phyloP scores from a whole-genome alignment of 192 early-diverging fungal species.

The Podila epigama region DNA sequence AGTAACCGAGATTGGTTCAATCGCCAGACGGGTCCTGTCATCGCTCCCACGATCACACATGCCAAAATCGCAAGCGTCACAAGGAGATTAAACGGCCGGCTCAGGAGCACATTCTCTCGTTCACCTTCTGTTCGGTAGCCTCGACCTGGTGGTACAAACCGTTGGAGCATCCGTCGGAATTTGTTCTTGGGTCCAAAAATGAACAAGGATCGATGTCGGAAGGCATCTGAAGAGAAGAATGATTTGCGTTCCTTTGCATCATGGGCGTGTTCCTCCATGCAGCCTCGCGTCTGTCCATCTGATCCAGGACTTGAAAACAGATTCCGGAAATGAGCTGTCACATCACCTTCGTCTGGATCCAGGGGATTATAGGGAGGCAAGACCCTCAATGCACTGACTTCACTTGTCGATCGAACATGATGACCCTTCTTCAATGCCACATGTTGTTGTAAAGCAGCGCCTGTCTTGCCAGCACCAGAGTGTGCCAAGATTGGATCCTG shows the following conservation, averaged over 20 bases:
- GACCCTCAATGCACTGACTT: not conserved
- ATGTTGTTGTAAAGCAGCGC: not conserved
- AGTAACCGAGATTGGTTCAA: slow-evolving; percentile 37
- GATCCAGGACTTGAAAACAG: slow-evolving; percentile 1
- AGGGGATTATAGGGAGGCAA: slow-evolving; percentile 4
- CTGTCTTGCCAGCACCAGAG: not conserved
- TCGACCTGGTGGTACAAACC: slow-evolving; percentile 57
- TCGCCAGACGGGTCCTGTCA: slow-evolving; percentile 58
- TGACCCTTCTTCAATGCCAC: slow-evolving; percentile 3
- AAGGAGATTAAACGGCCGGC: slow-evolving; percentile 51
- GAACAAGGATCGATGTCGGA: slow-evolving; percentile 56
- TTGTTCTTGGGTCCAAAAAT: slow-evolving; percentile 57
- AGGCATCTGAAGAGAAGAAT: slow-evolving; percentile 18
- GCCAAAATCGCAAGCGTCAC: slow-evolving; percentile 57
- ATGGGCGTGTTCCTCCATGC: not conserved
- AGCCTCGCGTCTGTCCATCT: not conserved
- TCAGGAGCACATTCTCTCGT: slow-evolving; percentile 46
- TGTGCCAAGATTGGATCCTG: slow-evolving; percentile 11
- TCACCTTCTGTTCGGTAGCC: slow-evolving; percentile 56
- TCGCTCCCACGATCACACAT: slow-evolving; percentile 55
- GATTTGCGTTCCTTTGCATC: not conserved
- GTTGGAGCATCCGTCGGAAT: slow-evolving; percentile 56
- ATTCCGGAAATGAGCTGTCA: slow-evolving; percentile 27
- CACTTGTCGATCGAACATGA: slow-evolving; percentile 13
- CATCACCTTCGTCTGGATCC: slow-evolving; percentile 11